Percentiles rank a stretch among this genome's conserved stretches.
These are phyloP conservation scores for Rubroboletus satanas DNA, from an alignment of 768 basidiomycete genomes.

Conservation along the genomic window DNA sequence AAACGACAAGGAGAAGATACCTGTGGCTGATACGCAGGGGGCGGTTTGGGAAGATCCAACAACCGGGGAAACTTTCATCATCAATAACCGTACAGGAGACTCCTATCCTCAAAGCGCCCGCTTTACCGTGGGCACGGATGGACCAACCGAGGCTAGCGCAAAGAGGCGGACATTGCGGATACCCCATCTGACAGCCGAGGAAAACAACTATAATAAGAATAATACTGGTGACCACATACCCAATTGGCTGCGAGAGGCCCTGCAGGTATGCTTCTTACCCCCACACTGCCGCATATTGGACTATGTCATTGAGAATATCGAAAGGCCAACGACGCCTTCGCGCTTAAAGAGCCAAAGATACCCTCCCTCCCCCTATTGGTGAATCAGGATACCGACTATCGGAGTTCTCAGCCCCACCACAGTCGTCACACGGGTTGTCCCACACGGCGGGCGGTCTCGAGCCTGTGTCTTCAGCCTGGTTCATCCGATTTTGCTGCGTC, in stretches of 20 bases:
- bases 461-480: constrained; percentile 8
- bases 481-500: constrained; percentile 15
- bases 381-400: constrained; percentile 13
- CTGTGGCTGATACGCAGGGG: constrained; percentile 31
- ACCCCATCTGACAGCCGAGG: constrained; percentile 4
- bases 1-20: constrained; percentile 12
- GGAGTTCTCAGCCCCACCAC: constrained; percentile 4
- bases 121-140: constrained; percentile 6
- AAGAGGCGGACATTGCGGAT: constrained; percentile 16
- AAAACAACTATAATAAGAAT: background rate
- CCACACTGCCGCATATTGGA: background rate
- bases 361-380: constrained; percentile 28
- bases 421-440: constrained; percentile 13
- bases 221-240: constrained; percentile 37
- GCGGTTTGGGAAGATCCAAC: constrained; percentile 58
- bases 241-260: constrained; percentile 59
- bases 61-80: constrained; percentile 53
- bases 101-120: constrained; percentile 41
- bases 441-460: constrained; percentile 5
- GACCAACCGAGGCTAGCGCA: constrained; percentile 4
- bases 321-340: constrained; percentile 58
- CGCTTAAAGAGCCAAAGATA: constrained; percentile 45
- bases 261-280: constrained; percentile 43
- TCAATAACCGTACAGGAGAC: constrained; percentile 69
- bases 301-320: constrained; percentile 8